Base-by-base conservation (phyloP, 371 early-diverging fungal species). In the Choanephora cucurbitarum region DNA sequence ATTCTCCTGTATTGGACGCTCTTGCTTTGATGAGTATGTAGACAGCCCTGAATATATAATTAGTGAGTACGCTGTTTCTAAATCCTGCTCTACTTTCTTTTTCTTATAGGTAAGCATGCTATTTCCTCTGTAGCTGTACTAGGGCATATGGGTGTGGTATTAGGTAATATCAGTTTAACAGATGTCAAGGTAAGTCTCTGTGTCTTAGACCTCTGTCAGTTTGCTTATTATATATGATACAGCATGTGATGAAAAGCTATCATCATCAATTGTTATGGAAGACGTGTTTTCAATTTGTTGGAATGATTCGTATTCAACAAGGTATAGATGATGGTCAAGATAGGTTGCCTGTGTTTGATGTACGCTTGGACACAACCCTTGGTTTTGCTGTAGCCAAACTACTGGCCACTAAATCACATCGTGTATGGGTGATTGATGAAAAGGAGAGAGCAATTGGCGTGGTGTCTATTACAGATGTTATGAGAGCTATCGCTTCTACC, bases 321-420 rank as follows among this genome's bases (percentile, higher is more conserved):
- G 79, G 77, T 2, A 66, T 80, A 11, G 69, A 69, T 13, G 83
- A 81, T 49, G 80, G 80, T 14, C 79, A 78, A 67, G 92, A 91
- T 52, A 77, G 81, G 6, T 75, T 82, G 21, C 90, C 93, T 0
- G 86, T 91, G 9, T 86, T 92, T 64, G 87, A 88, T 49, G 91
- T 89, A 9, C 75, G 80, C 18, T 73, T 82, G 8, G 81, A 84
- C 46, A 82, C 87, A 0, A 81, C 86, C 0, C 72, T 92, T 48
- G 77, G 84, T 5, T 81, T 82, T 19, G 80, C 88, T 1, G 71
- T 91, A 28, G 83, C 84, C 31, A 91, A 91, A 65, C 64, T 91
- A 52, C 71, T 85, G 24, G 92, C 93, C 15, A 91, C 92, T 6
- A 77, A 78, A 21, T 83, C 91, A 0, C 93, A 92, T 53, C 86